Evolutionary conservation across 306 rosid species (phyloP).

Genomic region (Vigna angularis): DNA sequence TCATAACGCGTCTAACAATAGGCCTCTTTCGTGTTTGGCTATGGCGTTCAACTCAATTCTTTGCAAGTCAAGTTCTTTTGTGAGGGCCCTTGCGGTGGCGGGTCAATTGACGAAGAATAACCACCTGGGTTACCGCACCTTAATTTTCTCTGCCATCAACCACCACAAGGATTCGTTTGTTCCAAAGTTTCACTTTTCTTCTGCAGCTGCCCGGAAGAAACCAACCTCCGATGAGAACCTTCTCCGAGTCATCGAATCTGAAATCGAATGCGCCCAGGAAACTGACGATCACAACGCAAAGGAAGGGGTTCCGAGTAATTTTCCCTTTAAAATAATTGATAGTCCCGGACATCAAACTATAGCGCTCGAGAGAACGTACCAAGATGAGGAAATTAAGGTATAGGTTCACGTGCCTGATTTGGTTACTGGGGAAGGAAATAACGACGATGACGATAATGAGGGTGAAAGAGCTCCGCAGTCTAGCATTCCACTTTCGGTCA

Average conservation of each 20-base stretch:
- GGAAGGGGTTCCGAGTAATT: constrained; percentile 64
- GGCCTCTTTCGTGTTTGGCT: constrained; percentile 22
- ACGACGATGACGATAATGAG: constrained; percentile 47
- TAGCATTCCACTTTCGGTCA: constrained; percentile 74
- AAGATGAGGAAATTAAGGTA: constrained; percentile 77
- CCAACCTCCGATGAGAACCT: constrained; percentile 65
- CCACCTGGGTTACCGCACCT: constrained; percentile 48
- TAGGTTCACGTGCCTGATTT: constrained; percentile 93
- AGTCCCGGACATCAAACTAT: constrained; percentile 64
- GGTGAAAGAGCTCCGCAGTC: constrained; percentile 61
- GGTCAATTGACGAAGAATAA: constrained; percentile 48
- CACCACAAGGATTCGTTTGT: constrained; percentile 30
- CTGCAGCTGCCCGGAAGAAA: constrained; percentile 50
- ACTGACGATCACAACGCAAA: constrained; percentile 59
- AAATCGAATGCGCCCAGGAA: constrained; percentile 69
- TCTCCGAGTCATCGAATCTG: constrained; percentile 65
- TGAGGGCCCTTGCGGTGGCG: constrained; percentile 57
- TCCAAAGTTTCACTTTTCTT: constrained; percentile 57
- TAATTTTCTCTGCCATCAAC: constrained; percentile 50
- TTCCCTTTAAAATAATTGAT: constrained; percentile 80
- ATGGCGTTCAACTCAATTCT: constrained; percentile 78
- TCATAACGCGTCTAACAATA: constrained; percentile 36
- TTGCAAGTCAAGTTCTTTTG: constrained; percentile 67
- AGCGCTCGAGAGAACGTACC: constrained; percentile 73
- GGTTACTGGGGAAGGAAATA: constrained; percentile 65